Evolutionary conservation across 352 stramenopile genomes (phyloP).

Genomic region (Blastocystis hominis): DNA sequence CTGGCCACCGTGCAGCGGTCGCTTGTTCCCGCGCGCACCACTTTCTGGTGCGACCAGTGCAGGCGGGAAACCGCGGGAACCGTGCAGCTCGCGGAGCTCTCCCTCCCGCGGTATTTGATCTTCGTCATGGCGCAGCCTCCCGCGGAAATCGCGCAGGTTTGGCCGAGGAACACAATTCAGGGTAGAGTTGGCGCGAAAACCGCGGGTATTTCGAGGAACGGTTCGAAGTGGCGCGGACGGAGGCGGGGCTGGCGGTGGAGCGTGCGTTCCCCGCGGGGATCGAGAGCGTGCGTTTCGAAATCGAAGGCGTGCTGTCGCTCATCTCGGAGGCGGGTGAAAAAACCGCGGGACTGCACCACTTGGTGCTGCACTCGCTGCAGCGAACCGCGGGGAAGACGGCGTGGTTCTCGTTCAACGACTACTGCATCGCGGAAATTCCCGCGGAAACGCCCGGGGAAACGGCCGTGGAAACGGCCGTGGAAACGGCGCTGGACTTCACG

Average conservation of each 20-base stretch:
- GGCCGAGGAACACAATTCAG: background rate
- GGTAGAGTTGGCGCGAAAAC: slow-evolving; percentile 31
- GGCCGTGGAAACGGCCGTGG: slow-evolving; percentile 45
- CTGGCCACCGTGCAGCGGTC: background rate
- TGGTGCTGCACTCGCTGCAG: slow-evolving; percentile 16
- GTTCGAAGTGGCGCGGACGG: background rate
- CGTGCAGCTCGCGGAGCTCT: background rate
- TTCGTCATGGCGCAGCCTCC: background rate
- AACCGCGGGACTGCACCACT: background rate
- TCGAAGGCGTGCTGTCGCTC: background rate
- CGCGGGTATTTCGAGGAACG: background rate
- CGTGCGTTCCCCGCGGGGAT: too few species aligned
- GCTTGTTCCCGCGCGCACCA: background rate
- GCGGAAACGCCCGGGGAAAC: too few species aligned
- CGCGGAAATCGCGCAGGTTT: background rate
- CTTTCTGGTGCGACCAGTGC: background rate
- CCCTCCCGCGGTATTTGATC: background rate
- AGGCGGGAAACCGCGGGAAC: background rate
- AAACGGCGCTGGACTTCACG: slow-evolving; percentile 70
- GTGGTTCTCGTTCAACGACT: slow-evolving; percentile 76
- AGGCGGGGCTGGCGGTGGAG: too few species aligned
- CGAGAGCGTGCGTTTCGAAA: background rate
- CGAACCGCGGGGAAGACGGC: background rate
- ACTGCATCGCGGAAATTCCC: slow-evolving; percentile 65
- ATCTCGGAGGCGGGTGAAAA: background rate